Conservation (phyloP, 768 basidiomycete species). For the Chalciporus sphaerocephalus region DNA sequence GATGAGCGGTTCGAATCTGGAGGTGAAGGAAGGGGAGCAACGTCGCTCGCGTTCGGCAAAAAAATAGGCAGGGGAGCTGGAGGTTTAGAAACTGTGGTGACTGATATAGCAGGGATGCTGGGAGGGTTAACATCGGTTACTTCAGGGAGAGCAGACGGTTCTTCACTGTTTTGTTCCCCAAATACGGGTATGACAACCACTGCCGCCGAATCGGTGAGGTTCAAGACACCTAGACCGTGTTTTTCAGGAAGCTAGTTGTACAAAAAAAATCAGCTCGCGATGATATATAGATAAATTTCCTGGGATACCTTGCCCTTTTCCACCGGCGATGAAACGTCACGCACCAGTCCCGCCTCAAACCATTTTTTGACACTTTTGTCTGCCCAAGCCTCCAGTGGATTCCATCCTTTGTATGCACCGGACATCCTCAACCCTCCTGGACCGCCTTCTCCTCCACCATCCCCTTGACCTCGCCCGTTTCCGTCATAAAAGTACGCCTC, state of each 20-base stretch:
- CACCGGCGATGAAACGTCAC: conserved; percentile 39
- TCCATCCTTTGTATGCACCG: conserved; percentile 91
- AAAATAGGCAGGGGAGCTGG: conserved; percentile 68
- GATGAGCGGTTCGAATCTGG: conserved; percentile 41
- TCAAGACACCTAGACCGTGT: conserved; percentile 41
- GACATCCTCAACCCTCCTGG: conserved; percentile 66
- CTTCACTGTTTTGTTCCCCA: conserved; percentile 27
- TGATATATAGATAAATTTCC: conserved; percentile 1
- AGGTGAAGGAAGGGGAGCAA: conserved; percentile 42
- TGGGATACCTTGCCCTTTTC: conserved; percentile 50
- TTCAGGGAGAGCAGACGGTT: conserved; percentile 20
- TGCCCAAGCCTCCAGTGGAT: conserved; percentile 88
- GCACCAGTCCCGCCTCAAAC: conserved; percentile 73
- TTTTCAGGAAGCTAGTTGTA: conserved; percentile 39
- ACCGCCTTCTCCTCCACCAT: conserved; percentile 73
- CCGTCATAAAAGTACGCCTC: conserved; percentile 85
- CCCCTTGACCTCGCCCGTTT: conserved; percentile 69
- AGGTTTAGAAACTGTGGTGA: conserved; percentile 67
- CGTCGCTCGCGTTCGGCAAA: conserved; percentile 62
- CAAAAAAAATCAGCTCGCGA: conserved; percentile 14
- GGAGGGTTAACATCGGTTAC: conserved; percentile 19
- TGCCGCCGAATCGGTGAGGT: conserved; percentile 41
- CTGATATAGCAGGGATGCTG: conserved; percentile 50
- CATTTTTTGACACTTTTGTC: conserved; percentile 84
- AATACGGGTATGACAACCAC: conserved; percentile 65